Evolutionary conservation across 257 asterid species (phyloP).

Genomic region (Agastache rugosa): DNA sequence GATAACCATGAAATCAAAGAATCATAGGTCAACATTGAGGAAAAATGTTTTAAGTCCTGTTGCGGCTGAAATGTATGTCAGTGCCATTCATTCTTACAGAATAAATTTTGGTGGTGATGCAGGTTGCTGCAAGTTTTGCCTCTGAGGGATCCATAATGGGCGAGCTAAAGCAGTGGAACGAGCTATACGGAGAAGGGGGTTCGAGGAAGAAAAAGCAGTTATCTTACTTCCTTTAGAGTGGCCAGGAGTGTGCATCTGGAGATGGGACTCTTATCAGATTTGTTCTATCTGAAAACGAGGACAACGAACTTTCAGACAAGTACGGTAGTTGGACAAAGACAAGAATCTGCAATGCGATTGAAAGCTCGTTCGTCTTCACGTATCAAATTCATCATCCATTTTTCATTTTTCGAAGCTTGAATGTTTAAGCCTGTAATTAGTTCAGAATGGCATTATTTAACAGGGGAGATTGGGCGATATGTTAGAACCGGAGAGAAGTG

Average conservation of each 20-base stretch:
- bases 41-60: neutral
- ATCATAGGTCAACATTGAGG: neutral
- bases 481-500: conserved; percentile 32
- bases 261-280: neutral
- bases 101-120: conserved; percentile 20
- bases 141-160: conserved; percentile 87
- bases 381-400: conserved; percentile 24
- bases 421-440: conserved; percentile 10
- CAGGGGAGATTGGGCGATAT: conserved; percentile 35
- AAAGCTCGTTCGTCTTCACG: neutral
- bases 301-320: neutral
- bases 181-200: conserved; percentile 93
- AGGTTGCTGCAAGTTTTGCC: conserved; percentile 98
- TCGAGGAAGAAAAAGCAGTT: conserved; percentile 86
- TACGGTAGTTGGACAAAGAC: neutral
- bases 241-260: neutral
- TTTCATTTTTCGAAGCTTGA: conserved; percentile 30
- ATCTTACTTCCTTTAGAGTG: conserved; percentile 75
- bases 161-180: conserved; percentile 96
- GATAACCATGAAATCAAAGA: neutral
- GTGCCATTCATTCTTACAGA: neutral
- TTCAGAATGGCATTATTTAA: conserved; percentile 33
- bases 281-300: neutral
- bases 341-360: neutral
- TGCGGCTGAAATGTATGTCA: neutral